Evolutionary conservation across 306 rosid species (phyloP).

Genomic region (Urtica urens): DNA sequence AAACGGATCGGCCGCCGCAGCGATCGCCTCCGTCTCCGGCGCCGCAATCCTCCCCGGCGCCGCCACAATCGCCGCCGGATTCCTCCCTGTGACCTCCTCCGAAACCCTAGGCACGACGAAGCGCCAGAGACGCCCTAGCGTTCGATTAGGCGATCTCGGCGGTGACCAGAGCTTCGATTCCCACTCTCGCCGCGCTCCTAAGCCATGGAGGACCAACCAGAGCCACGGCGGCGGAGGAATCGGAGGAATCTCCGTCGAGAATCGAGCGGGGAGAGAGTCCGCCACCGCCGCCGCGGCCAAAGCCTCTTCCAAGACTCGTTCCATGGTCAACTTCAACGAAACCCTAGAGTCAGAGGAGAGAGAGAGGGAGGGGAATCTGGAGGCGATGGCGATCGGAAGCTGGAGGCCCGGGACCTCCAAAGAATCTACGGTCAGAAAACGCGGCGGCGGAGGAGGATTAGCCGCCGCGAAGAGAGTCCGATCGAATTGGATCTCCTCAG

Average conservation of each 20-base stretch:
- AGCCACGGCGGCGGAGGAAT: constrained; percentile 21
- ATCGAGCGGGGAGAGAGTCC: constrained; percentile 20
- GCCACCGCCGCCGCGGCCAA: constrained; percentile 28
- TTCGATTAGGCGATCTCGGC: constrained; percentile 92
- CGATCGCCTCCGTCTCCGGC: constrained; percentile 6
- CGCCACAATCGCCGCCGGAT: constrained; percentile 1
- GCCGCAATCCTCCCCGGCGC: background rate
- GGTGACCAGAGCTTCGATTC: constrained; percentile 76
- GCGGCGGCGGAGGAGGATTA: constrained; percentile 45
- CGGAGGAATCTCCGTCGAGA: too few species aligned
- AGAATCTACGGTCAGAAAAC: too few species aligned
- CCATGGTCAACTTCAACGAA: constrained; percentile 62
- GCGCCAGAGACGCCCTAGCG: constrained; percentile 88
- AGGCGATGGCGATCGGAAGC: constrained; percentile 66
- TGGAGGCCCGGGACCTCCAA: constrained; percentile 82
- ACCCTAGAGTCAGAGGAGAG: constrained; percentile 43
- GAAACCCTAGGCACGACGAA: constrained; percentile 60
- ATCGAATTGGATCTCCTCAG: constrained; percentile 76
- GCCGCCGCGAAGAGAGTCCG: constrained; percentile 65
- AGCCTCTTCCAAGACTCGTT: constrained; percentile 75
- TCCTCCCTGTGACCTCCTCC: constrained; percentile 22
- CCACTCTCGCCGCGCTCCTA: constrained; percentile 46
- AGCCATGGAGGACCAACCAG: constrained; percentile 47
- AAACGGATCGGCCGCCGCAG: constrained; percentile 26
- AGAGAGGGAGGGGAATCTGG: constrained; percentile 49